Evolutionary conservation across 257 asterid genomes (phyloP), one percentile per base, ranked within the genome.

Genomic region (Lavandula angustifolia): DNA sequence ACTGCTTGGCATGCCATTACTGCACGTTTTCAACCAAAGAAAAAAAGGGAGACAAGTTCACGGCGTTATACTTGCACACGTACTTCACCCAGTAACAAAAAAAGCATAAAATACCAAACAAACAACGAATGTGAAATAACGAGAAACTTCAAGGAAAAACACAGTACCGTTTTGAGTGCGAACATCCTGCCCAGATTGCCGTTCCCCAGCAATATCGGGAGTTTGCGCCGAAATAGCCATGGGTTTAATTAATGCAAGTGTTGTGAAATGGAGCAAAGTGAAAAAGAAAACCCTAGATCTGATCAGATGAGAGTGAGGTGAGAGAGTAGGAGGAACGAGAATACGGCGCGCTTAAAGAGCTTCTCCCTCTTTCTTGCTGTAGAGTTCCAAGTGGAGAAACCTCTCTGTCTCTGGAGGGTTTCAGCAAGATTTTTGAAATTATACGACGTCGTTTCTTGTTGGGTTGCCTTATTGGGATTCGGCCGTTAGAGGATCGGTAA

Each of bases 121-220:
- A 62, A 10, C 54, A 62, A 69, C 44, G 55, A 49, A 52, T 31
- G 49, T 29, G 49, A 27, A 60, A 60, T 54, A 9, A 4, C 29
- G 37, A 2, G 50, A 33, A 12, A 60, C 2, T 5, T 11, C 3
- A 3, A 56, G 9, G 44, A 49, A 13, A 3, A 11, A 41, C 8
- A 51, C 14, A 0, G 9, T 76, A 91, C 96, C 98, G 31, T 92
- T 89, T 71, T 87, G 96, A 29, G 95, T 71, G 56, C 98, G 96
- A 58, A 92, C 98, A 53, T 92, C 98, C 76, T 92, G 97, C 16
- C 98, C 98, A 29, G 85, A 87, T 73, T 92, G 98, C 52, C 98
- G 87, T 13, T 89, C 96, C 27, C 98, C 98, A 73, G 88, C 79
- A 65, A 92, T 88, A 78, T 87, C 96, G 18, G 80, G 86, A 64